Evolutionary conservation across 2,329 filamentous ascomycete species (phyloP).

Genomic region (Lomentospora prolificans): DNA sequence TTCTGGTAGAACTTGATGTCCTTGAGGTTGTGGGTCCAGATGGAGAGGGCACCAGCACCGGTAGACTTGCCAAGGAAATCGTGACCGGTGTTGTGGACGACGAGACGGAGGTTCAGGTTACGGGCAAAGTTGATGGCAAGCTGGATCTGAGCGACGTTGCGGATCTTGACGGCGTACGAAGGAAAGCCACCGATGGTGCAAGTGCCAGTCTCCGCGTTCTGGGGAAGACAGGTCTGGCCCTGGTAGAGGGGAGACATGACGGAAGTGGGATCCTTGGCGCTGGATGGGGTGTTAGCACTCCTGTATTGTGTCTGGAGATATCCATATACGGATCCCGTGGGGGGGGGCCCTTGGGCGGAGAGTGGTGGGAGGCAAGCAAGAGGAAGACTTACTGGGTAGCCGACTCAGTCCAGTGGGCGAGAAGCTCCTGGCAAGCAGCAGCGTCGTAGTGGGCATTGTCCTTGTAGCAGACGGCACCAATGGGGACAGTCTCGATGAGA

Average conservation of each 20-base stretch:
- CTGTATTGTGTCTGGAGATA: not conserved
- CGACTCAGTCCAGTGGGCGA: slow-evolving; percentile 8
- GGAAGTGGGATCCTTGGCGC: slow-evolving; percentile 25
- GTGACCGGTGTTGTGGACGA: slow-evolving; percentile 24
- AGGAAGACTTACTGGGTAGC: slow-evolving; percentile 1
- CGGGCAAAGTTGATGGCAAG: slow-evolving; percentile 26
- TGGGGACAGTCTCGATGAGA: slow-evolving; percentile 42
- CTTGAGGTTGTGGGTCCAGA: slow-evolving; percentile 33
- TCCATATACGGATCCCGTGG: not conserved
- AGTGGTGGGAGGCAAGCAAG: too few relatives aligned
- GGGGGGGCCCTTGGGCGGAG: too few relatives aligned
- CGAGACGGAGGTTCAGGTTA: slow-evolving; percentile 25
- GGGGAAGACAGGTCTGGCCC: slow-evolving; percentile 14
- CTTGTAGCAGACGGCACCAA: slow-evolving; percentile 42
- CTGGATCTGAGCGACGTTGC: slow-evolving; percentile 19
- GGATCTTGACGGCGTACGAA: slow-evolving; percentile 26
- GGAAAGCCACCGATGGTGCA: slow-evolving; percentile 35
- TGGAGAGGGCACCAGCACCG: slow-evolving; percentile 23
- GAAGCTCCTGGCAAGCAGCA: slow-evolving; percentile 20
- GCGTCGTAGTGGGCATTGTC: slow-evolving; percentile 21
- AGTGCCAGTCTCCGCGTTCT: slow-evolving; percentile 21
- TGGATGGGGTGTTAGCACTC: slow-evolving; percentile 15
- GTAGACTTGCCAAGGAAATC: slow-evolving; percentile 25
- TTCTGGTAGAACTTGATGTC: slow-evolving; percentile 15
- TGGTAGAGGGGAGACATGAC: slow-evolving; percentile 9